phyloP scores from a whole-genome alignment of 2,329 filamentous ascomycete genomes.

The Ascochyta lentis region DNA sequence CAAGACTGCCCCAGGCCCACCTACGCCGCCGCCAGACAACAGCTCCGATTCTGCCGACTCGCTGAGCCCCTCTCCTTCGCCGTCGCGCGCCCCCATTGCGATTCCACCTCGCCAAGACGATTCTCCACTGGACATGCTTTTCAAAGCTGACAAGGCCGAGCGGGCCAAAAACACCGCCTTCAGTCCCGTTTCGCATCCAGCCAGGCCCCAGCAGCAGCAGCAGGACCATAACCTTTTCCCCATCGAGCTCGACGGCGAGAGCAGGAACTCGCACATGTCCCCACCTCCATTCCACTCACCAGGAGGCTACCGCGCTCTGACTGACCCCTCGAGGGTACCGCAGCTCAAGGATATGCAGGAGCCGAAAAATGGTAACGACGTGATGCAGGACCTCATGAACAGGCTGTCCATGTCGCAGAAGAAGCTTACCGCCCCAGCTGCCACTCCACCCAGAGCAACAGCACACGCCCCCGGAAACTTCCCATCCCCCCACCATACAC shows the following conservation, averaged over 20 bases:
- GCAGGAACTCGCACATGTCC: conserved; percentile 26
- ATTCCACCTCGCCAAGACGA: conserved; percentile 60
- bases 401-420: conserved; percentile 47
- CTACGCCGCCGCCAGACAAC: conserved; percentile 58
- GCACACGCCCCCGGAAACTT: conserved; percentile 33
- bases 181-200: conserved; percentile 30
- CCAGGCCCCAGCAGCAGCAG: conserved; percentile 40
- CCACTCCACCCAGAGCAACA: conserved; percentile 33
- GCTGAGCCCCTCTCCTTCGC: conserved; percentile 54
- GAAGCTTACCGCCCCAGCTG: conserved; percentile 20
- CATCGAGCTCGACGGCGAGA: conserved; percentile 66
- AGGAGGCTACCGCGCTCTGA: conserved; percentile 35
- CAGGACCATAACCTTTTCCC: conserved; percentile 65
- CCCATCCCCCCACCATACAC: conserved; percentile 41
- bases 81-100: conserved; percentile 56
- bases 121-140: conserved; percentile 88
- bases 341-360: conserved; percentile 29
- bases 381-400: conserved; percentile 54
- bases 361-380: conserved; percentile 54
- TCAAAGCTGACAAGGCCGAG: conserved; percentile 84
- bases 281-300: conserved; percentile 34
- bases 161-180: conserved; percentile 66
- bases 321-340: conserved; percentile 40
- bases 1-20: conserved; percentile 47
- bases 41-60: conserved; percentile 50